Evolutionary conservation across 2,329 filamentous ascomycete genomes (phyloP).

Genomic region (Leptodontidium sp.): DNA sequence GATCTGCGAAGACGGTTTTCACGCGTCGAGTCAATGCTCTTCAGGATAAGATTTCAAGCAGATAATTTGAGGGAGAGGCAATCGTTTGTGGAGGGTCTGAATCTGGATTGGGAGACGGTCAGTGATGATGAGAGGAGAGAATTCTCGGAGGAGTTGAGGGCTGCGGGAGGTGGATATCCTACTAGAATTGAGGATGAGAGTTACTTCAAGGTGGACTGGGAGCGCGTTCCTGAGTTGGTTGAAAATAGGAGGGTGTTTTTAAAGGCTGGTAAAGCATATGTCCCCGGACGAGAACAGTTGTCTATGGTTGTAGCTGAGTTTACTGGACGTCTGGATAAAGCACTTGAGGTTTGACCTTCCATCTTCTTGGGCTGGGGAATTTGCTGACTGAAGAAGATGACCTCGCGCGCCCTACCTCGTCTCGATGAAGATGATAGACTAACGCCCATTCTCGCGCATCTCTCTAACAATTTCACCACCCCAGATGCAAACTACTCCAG

Average conservation of each 20-base stretch:
- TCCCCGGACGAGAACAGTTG: constrained; percentile 84
- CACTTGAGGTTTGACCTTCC: constrained; percentile 72
- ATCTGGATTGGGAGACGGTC: constrained; percentile 86
- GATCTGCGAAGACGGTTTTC: constrained; percentile 88
- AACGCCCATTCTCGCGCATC: constrained; percentile 75
- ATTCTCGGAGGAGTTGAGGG: constrained; percentile 45
- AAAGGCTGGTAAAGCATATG: constrained; percentile 85
- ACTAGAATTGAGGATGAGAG: constrained; percentile 75
- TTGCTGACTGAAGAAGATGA: constrained; percentile 63
- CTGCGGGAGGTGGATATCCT: constrained; percentile 44
- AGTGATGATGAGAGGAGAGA: constrained; percentile 76
- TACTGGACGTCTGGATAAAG: constrained; percentile 77
- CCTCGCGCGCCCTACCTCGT: constrained; percentile 87
- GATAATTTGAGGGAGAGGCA: constrained; percentile 78
- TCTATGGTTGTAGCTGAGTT: constrained; percentile 93
- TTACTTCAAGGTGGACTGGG: constrained; percentile 98
- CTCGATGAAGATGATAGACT: constrained; percentile 97
- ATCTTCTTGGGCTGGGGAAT: neutral
- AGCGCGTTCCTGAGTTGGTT: constrained; percentile 87
- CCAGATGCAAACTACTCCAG: constrained; percentile 84
- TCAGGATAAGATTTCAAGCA: constrained; percentile 80
- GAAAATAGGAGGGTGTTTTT: constrained; percentile 81
- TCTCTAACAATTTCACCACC: constrained; percentile 96
- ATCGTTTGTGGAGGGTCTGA: constrained; percentile 78
- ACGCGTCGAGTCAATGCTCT: constrained; percentile 88